Percentiles rank a stretch among this genome's conserved stretches.
Conservation (phyloP, 1,284 basidiomycete genomes). For the Fomitopsis betulina region DNA sequence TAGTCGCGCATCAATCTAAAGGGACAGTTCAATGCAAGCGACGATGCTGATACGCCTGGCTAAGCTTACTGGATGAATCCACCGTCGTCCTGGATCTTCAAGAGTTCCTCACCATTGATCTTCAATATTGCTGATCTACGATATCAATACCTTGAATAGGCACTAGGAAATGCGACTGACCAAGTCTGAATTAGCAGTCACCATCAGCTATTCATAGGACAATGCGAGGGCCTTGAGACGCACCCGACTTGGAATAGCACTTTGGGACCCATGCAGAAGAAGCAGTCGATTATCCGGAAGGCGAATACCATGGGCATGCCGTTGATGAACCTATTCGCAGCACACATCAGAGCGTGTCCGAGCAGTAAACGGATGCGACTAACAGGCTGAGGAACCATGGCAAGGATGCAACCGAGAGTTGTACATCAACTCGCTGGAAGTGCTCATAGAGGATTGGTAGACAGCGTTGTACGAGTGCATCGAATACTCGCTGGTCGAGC, state of each 20-base stretch:
- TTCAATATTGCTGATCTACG: constrained; percentile 80
- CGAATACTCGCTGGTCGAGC: constrained; percentile 97
- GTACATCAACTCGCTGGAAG: constrained; percentile 89
- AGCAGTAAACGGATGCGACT: constrained; percentile 23
- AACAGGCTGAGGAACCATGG: constrained; percentile 97
- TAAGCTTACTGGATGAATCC: constrained; percentile 84
- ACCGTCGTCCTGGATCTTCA: constrained; percentile 97
- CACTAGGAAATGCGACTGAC: constrained; percentile 28
- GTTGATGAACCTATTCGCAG: constrained; percentile 84
- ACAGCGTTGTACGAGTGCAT: constrained; percentile 89
- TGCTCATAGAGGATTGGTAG: constrained; percentile 93
- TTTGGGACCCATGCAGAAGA: constrained; percentile 98
- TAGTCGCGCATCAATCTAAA: constrained; percentile 88
- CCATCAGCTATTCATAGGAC: constrained; percentile 1
- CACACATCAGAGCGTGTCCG: background rate
- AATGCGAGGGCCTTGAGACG: constrained; percentile 27
- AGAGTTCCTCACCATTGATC: constrained; percentile 92
- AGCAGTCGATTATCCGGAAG: constrained; percentile 98
- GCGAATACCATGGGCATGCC: constrained; percentile 99
- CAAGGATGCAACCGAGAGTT: constrained; percentile 93
- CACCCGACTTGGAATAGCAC: constrained; percentile 97
- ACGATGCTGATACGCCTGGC: constrained; percentile 15
- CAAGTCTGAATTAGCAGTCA: constrained; percentile 30
- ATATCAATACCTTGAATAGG: constrained; percentile 7
- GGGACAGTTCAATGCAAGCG: background rate